A percentile compares a stretch with the other conserved stretches of the same genome.
These are phyloP conservation scores for Berkeleyomyces basicola DNA, from an alignment of 2,329 filamentous ascomycete species.

Conservation along the genomic window DNA sequence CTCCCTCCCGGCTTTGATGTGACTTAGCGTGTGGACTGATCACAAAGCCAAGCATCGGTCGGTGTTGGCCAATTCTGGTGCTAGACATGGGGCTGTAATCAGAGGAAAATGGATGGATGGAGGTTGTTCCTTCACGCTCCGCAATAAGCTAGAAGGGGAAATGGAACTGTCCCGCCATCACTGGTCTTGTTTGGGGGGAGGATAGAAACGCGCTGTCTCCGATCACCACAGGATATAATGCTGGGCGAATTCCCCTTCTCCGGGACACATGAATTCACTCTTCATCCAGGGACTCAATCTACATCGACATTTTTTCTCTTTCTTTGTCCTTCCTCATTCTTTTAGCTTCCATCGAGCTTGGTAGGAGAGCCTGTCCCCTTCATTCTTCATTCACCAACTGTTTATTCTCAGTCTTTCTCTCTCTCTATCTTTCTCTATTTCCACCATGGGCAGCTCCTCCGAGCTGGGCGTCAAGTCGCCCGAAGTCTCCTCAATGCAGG, in stretches of 20 bases:
- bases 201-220: not conserved
- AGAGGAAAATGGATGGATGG: not conserved
- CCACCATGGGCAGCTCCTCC: constrained; percentile 9
- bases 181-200: not conserved
- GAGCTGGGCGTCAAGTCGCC: constrained; percentile 10
- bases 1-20: not conserved
- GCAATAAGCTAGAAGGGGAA: not conserved
- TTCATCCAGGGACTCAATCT: not conserved
- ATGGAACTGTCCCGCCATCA: not conserved
- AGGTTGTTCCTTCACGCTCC: not conserved
- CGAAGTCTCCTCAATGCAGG: constrained; percentile 8
- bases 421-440: not conserved
- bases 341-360: not conserved
- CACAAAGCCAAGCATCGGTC: not conserved
- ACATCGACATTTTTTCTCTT: not conserved
- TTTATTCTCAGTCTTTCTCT: not conserved
- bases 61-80: not conserved
- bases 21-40: not conserved
- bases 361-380: too few species aligned
- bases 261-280: not conserved
- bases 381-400: not conserved
- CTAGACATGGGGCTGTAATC: not conserved
- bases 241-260: not conserved
- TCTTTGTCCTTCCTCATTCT: not conserved
- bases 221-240: not conserved